Evolutionary conservation across 192 early-diverging fungal species (phyloP), one percentile per base, ranked within the genome.

Genomic region (Entomortierella lignicola): DNA sequence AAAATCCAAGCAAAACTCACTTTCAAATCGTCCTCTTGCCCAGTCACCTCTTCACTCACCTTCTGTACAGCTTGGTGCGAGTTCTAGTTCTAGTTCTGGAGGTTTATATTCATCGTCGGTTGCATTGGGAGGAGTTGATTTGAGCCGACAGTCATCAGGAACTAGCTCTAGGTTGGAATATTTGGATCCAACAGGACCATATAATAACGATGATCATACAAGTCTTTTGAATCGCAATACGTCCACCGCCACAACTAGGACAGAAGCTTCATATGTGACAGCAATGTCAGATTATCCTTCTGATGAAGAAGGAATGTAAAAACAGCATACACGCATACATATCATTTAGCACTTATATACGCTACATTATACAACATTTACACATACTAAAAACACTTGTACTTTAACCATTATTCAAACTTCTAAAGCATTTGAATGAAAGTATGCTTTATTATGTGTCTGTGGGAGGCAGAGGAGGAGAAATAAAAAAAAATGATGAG

Each of bases 1-100:
- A 15, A 62, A 62, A 31, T 42, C 52, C 1, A 66, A 55, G 21
- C 63, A 55, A n/a, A 66, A 56, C 41, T 66, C 63, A 20, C 25
- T 66, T 17, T 66, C 63, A 37, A 53, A 55, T 23, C 66, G 75
- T 12, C 75, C 75, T 1, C 51, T 79, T 2, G 67, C 67, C 17
- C 75, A 70, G 21, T 44, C 75, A 8, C 67, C 67, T 2, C 43
- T 70, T 18, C 68, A 69, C 23, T 59, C 67, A 29, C 67, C 75
- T 2, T 70, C 68, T 17, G 42, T 79, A 21, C 67, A 59, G 52
- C 62, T 67, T 0, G 60, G 60, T 11, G n/a, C n/a, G n/a, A n/a
- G n/a, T 37, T 64, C 73, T 27, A 53, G 53, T 3, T 68, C 72
- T 20, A 39, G 12, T n/a, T 8, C 54, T 13, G 56, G 44, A 47